phyloP scores from a whole-genome alignment of 2,329 filamentous ascomycete genomes.

The Cladosporium sp. region DNA sequence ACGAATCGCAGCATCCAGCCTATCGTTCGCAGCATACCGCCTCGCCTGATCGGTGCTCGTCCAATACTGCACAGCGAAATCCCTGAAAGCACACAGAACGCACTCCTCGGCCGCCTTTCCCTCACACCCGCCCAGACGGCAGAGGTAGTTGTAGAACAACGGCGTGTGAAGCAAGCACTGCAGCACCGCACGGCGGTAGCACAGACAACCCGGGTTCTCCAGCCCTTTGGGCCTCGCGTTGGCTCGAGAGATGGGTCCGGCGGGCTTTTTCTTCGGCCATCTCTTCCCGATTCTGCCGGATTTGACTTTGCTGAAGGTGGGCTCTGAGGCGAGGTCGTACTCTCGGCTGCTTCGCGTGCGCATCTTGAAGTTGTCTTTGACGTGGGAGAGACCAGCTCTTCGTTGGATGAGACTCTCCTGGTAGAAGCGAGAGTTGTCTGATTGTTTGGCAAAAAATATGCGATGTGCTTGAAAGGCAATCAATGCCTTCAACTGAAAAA shows the following conservation, averaged over 20 bases:
- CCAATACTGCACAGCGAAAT: constrained; percentile 13
- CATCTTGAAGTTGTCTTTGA: too few relatives aligned
- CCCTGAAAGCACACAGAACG: constrained; percentile 14
- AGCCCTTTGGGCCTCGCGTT: constrained; percentile 4
- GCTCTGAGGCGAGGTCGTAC: too few relatives aligned
- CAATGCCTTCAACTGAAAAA: too few relatives aligned
- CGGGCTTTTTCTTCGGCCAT: neutral
- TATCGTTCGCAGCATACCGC: neutral
- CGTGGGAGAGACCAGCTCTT: constrained; percentile 2
- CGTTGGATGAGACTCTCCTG: neutral
- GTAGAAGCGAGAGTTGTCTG: neutral
- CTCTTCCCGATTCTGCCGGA: constrained; percentile 2
- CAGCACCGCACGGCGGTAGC: constrained; percentile 15
- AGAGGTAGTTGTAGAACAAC: constrained; percentile 7
- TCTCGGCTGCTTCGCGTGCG: too few relatives aligned
- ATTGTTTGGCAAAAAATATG: neutral
- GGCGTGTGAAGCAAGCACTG: constrained; percentile 15
- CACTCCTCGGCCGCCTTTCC: constrained; percentile 2
- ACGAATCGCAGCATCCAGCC: too few relatives aligned
- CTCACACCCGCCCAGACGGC: neutral
- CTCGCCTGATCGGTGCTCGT: neutral
- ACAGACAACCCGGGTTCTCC: neutral
- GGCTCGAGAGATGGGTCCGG: neutral
- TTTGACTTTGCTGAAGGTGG: neutral
- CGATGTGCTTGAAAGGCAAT: neutral